phyloP scores from a whole-genome alignment of 2,329 filamentous ascomycete genomes.

The Xylariaceae sp. region DNA sequence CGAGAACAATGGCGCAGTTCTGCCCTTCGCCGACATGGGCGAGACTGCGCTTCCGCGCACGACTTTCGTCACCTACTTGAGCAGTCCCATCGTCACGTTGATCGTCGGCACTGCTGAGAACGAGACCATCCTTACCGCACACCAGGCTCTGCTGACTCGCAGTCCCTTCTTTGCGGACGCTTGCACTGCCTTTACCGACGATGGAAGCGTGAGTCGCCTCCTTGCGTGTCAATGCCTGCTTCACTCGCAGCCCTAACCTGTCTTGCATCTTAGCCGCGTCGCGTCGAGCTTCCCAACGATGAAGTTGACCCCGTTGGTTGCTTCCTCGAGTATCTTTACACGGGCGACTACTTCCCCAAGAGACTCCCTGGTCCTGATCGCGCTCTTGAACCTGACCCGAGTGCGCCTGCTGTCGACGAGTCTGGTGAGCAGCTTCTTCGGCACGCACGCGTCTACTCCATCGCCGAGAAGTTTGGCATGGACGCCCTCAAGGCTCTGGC shows the following conservation, averaged over 20 bases:
- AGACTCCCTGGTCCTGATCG: slow-evolving; percentile 55
- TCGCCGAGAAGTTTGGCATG: slow-evolving; percentile 73
- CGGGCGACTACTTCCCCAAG: slow-evolving; percentile 77
- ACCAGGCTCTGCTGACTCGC: slow-evolving; percentile 68
- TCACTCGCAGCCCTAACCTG: slow-evolving; percentile 3
- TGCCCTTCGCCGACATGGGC: slow-evolving; percentile 38
- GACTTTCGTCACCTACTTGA: slow-evolving; percentile 56
- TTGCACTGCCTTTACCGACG: slow-evolving; percentile 56
- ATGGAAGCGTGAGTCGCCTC: slow-evolving; percentile 50
- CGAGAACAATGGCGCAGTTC: slow-evolving; percentile 27
- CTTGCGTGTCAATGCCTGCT: background rate
- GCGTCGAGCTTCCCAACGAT: slow-evolving; percentile 63
- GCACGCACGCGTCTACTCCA: slow-evolving; percentile 83
- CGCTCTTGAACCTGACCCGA: slow-evolving; percentile 63
- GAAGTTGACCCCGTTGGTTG: slow-evolving; percentile 69
- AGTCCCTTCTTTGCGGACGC: slow-evolving; percentile 69
- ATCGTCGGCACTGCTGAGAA: slow-evolving; percentile 57
- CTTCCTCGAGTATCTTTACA: slow-evolving; percentile 81
- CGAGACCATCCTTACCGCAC: slow-evolving; percentile 64
- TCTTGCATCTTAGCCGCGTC: slow-evolving; percentile 45
- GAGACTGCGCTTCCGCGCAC: slow-evolving; percentile 33
- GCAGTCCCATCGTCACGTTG: slow-evolving; percentile 64
- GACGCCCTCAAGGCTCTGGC: slow-evolving; percentile 67
- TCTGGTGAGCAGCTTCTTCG: slow-evolving; percentile 79
- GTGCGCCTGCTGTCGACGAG: slow-evolving; percentile 62